phyloP scores from a whole-genome alignment of 192 early-diverging fungal species.

The Umbelopsis sp. region DNA sequence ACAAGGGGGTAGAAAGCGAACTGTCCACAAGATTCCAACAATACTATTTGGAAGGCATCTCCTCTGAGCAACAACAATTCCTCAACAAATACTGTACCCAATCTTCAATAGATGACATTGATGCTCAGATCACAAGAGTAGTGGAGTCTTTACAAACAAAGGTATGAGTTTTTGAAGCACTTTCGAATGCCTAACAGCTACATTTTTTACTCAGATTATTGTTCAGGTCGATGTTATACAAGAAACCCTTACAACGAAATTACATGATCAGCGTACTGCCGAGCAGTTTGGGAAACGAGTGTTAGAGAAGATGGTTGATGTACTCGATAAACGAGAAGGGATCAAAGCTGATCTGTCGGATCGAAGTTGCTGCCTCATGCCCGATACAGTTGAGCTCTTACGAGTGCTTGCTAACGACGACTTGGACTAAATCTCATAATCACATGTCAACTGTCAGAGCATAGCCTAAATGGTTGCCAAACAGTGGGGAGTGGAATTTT shows the following conservation, averaged over 20 bases:
- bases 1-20: background rate
- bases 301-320: background rate
- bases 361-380: background rate
- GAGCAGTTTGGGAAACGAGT: slow-evolving; percentile 3
- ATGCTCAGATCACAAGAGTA: background rate
- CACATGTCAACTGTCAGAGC: slow-evolving; percentile 1
- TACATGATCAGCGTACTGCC: background rate
- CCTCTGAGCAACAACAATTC: background rate
- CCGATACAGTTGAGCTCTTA: background rate
- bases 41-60: slow-evolving; percentile 11
- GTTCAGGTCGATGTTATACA: background rate
- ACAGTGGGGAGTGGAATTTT: too few relatives aligned
- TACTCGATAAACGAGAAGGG: slow-evolving; percentile 7
- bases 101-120: slow-evolving; percentile 11
- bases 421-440: background rate
- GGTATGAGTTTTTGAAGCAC: background rate
- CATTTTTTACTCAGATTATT: background rate
- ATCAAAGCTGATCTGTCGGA: slow-evolving; percentile 2
- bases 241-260: slow-evolving; percentile 3
- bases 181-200: background rate
- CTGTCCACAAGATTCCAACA: background rate
- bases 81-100: slow-evolving; percentile 17
- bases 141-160: slow-evolving; percentile 6
- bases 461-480: background rate
- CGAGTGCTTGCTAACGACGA: slow-evolving; percentile 9